phyloP scores from a whole-genome alignment of 768 basidiomycete species.

The Podaxis sp. region DNA sequence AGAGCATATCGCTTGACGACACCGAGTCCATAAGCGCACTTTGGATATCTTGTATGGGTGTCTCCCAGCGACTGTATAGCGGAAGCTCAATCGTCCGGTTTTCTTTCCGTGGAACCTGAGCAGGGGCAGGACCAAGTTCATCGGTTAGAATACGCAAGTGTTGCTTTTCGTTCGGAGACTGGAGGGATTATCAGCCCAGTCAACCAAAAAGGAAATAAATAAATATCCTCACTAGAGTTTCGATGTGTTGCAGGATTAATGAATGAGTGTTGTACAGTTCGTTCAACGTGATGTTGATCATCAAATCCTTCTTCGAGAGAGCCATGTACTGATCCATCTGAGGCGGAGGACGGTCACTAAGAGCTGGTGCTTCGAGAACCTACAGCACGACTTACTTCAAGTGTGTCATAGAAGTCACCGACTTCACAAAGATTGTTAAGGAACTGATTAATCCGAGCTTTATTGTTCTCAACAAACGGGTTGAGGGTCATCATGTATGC shows the following conservation, averaged over 20 bases:
- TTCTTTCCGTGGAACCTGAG: conserved; percentile 97
- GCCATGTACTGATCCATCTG: conserved; percentile 99
- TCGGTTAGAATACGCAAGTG: conserved; percentile 96
- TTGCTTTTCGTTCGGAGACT: conserved; percentile 98
- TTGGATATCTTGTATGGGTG: conserved; percentile 96
- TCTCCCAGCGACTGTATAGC: conserved; percentile 98
- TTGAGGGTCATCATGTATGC: conserved; percentile 98
- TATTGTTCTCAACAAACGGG: conserved; percentile 99
- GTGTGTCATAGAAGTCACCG: conserved; percentile 97
- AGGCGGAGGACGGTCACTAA: not conserved
- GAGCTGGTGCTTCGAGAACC: not conserved
- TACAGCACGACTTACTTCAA: conserved; percentile 65
- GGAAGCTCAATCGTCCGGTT: conserved; percentile 91
- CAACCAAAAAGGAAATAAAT: not conserved
- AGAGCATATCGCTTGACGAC: conserved; percentile 97
- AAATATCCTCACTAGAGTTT: conserved; percentile 71
- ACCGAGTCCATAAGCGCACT: conserved; percentile 96
- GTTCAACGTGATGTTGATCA: conserved; percentile 98
- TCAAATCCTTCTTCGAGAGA: conserved; percentile 96
- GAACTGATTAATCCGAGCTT: conserved; percentile 96
- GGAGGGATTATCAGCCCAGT: conserved; percentile 8
- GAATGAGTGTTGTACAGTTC: conserved; percentile 99
- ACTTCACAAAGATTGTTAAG: conserved; percentile 97
- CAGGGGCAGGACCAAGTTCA: conserved; percentile 90
- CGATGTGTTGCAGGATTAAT: conserved; percentile 91